Evolutionary conservation across 2,329 filamentous ascomycete genomes (phyloP).

Genomic region (Biscogniauxia mediterranea): DNA sequence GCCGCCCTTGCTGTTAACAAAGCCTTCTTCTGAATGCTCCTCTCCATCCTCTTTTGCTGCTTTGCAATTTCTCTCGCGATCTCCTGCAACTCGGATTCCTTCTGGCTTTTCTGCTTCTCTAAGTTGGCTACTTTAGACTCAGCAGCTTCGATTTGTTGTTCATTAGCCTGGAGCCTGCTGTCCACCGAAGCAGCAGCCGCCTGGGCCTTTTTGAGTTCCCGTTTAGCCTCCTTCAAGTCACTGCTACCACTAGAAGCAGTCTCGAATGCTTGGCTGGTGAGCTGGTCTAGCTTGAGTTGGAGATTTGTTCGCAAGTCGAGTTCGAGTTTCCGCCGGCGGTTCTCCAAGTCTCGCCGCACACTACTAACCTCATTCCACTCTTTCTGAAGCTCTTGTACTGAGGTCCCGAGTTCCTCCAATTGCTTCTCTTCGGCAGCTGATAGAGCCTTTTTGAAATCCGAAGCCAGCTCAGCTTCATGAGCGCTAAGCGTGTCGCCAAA

Average conservation of each 20-base stretch:
- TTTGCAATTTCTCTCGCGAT: constrained; percentile 76
- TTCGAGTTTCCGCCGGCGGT: constrained; percentile 78
- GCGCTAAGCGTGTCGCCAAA: constrained; percentile 73
- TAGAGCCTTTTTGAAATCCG: constrained; percentile 90
- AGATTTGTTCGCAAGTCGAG: constrained; percentile 87
- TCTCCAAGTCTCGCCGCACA: constrained; percentile 73
- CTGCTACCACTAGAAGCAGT: constrained; percentile 58
- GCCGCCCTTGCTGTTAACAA: constrained; percentile 72
- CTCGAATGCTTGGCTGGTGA: constrained; percentile 75
- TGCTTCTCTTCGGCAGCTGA: constrained; percentile 78
- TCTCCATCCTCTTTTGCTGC: constrained; percentile 87
- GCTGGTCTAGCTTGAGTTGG: constrained; percentile 80
- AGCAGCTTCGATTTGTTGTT: constrained; percentile 63
- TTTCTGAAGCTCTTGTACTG: constrained; percentile 71
- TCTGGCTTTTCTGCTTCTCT: constrained; percentile 53
- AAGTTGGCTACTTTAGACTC: constrained; percentile 38
- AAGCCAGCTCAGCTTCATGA: constrained; percentile 76
- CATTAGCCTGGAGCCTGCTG: constrained; percentile 69
- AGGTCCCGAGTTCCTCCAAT: constrained; percentile 67
- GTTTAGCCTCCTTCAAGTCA: constrained; percentile 73
- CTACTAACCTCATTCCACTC: constrained; percentile 74
- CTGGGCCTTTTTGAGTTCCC: constrained; percentile 76
- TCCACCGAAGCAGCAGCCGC: constrained; percentile 67
- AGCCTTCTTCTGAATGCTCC: constrained; percentile 85
- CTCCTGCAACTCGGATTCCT: constrained; percentile 71